These are phyloP conservation scores for Penicillium concentricum DNA, from an alignment of 2,329 filamentous ascomycete species.

Conservation along the genomic window DNA sequence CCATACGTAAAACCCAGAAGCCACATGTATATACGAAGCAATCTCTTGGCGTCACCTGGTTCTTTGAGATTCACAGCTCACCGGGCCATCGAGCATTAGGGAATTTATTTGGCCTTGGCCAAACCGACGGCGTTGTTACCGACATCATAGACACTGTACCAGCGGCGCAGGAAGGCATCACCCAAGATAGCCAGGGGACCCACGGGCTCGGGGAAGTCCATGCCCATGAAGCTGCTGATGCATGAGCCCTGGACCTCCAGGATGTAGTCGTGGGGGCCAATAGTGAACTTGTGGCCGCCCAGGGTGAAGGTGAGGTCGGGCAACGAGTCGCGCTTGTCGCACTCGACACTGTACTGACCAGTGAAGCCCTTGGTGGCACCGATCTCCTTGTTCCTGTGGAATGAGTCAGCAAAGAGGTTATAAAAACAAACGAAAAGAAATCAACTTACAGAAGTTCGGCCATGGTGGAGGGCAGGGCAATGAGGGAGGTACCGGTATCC, in stretches of 20 bases:
- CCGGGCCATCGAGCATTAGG: neutral
- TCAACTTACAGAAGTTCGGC: conserved; percentile 76
- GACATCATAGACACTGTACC: conserved; percentile 93
- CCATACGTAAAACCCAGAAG: conserved; percentile 9
- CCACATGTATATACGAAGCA: conserved; percentile 21
- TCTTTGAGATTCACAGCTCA: conserved; percentile 15
- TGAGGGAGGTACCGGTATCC: conserved; percentile 96
- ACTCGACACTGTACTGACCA: conserved; percentile 94
- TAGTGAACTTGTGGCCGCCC: conserved; percentile 88
- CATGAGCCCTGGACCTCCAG: conserved; percentile 93
- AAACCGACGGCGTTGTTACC: conserved; percentile 86
- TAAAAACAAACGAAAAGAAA: neutral
- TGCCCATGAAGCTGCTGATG: conserved; percentile 96
- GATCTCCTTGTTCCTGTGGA: conserved; percentile 77
- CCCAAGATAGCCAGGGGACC: conserved; percentile 94
- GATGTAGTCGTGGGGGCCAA: conserved; percentile 87
- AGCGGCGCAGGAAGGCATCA: conserved; percentile 55
- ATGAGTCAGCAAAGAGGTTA: conserved; percentile 10
- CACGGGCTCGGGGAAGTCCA: conserved; percentile 82
- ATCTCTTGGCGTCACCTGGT: conserved; percentile 8
- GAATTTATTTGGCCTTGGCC: conserved; percentile 71
- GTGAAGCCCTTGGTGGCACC: conserved; percentile 97
- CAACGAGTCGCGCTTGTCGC: conserved; percentile 74
- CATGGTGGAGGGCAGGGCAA: conserved; percentile 85
- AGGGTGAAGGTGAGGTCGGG: conserved; percentile 92